Evolutionary conservation across 306 rosid species (phyloP), one percentile per base, ranked within the genome.

Genomic region (Psophocarpus tetragonolobus): DNA sequence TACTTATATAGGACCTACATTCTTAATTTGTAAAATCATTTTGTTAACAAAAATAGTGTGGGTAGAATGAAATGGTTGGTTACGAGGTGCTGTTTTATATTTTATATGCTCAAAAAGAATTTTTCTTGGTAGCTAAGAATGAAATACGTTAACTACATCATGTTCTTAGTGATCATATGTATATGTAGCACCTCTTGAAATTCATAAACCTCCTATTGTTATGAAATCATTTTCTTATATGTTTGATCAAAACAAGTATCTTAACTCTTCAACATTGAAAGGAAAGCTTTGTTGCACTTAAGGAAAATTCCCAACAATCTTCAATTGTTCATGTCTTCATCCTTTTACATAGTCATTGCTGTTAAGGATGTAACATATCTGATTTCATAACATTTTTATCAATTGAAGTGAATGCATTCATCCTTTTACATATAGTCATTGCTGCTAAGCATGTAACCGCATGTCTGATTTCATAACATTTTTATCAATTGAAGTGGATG

Each of bases 341-440:
- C 4, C 4, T 29, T 29, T 29, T 29, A 29, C 3, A 29, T 41
- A 53, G 44, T 54, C 29, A 30, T 51, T 2, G 7, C 10, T 48
- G 54, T 68, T 68, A 54, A 44, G 42, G 45, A 14, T 36, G 44
- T 44, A 41, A 23, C 30, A 15, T 27, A 30, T 74, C 30, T 51
- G 56, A 75, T 80, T 81, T 29, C 74, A 39, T 50, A 15, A 18
- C 71, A 78, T 60, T 35, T 56, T 18, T 72, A 45, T 56, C 73
- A 3, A 44, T 69, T 56, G 68, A 70, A 74, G 39, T 45, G 42
- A 41, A 18, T 78, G 41, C n/a, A n/a, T n/a, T n/a, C 21, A 11
- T 57, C 20, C 39, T 32, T 53, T 73, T 33, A 33, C 9, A 17
- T 64, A 14, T 41, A 53, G 44, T 54, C 29, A 30, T 51, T 2